Base-by-base conservation (phyloP, 129 eudicot species). In the Tagetes patula region DNA sequence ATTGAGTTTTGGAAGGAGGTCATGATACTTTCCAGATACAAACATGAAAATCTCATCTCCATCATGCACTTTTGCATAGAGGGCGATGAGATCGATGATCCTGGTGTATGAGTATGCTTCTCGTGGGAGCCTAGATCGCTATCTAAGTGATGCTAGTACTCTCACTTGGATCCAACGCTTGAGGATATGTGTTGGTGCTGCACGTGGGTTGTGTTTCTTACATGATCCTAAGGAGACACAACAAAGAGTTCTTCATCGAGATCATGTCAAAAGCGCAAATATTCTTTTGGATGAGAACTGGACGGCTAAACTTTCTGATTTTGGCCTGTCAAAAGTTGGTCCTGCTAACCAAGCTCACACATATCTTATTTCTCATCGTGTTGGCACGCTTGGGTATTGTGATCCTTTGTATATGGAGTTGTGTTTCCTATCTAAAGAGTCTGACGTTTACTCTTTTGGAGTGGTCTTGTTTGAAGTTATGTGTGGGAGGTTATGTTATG, bases 1-100 rank as follows among this genome's bases (percentile, higher is more conserved):
- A 43, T 43, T 3, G 71, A 66, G 71, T 66, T 66, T 43, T 66
- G 71, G 71, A 66, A 66, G 55, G 71, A 66, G n/a, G 8, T 66
- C 54, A 66, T 66, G 36, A 66, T 41, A 40, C 66, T 60, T 60
- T 60, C 66, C 1, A 34, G 2, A 36, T 60, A 34, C 66, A 60
- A 60, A 36, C 66, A 60, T 36, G 66, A 60, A 60, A 60, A 60
- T 11, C 66, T 60, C 6, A 60, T 60, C 43, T 60, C 66, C 2
- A 42, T 60, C 6, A 10, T 10, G 66, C 8, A 60, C 66, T 60
- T 33, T 60, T 34, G 42, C 42, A 11, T 60, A 3, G 66, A 60
- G 27, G 66, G 66, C 34, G 66, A 60, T 34, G 66, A 34, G 43
- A 20, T 20, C 27, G 27, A 60, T 60, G 66, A 60, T 60, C 27